Evolutionary conservation across 257 asterid species (phyloP), one percentile per base, ranked within the genome.

Genomic region (Forsythia viridissima): DNA sequence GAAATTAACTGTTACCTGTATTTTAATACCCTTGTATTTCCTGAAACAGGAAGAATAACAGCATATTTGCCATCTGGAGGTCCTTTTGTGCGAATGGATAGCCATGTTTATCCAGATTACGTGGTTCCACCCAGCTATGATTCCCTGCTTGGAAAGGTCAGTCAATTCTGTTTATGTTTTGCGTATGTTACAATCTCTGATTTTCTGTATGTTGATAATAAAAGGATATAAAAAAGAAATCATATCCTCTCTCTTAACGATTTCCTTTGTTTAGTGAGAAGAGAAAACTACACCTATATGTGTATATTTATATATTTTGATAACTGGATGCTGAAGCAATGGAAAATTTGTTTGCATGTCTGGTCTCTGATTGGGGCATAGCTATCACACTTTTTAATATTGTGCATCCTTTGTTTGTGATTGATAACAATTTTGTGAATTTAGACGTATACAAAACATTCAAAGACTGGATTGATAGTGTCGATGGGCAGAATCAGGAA

Each of bases 91-190:
- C 89, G 99, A 77, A 96, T 96, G 99, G 99, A 96, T 85, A 96
- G 98, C 92, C 99, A 96, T 82, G 95, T 96, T 74, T 96, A 96
- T 85, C 94, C 97, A 36, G 98, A 89, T 85, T 96, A 96, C 77
- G 98, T 93, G 88, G 99, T 96, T 80, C 99, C 99, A 75, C 99
- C 99, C 43, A 96, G 97, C 89, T 96, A 96, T 63, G 99, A 96
- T 87, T 96, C 99, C 77, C 89, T 96, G 80, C 95, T 96, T 61
- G 99, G 98, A 87, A 96, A 93, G 98, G 98, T 95, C 73, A 20
- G 86, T 68, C 70, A 40, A 24, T 72, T 74, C 69, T 71, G 16
- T 46, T 46, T 52, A 11, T 75, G 70, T 42, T 21, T 46, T 34
- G 43, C 55, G 73, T 57, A 37, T 74, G 41, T 43, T 30, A 43